phyloP scores from a whole-genome alignment of 768 basidiomycete species.

The Mycena belliarum region DNA sequence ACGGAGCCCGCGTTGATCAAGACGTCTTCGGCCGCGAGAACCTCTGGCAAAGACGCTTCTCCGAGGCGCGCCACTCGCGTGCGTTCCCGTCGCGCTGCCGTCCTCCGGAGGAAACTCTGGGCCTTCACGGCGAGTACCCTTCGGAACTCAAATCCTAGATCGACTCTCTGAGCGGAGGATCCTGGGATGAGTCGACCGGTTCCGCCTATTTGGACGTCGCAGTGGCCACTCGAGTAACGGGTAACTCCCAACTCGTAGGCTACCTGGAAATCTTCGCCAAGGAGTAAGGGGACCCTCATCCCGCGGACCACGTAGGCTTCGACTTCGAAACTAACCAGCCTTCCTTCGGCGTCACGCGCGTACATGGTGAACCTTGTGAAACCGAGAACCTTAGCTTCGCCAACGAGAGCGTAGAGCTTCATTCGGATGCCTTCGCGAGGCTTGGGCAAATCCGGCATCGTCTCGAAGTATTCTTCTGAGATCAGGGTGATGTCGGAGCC shows the following conservation, averaged over 20 bases:
- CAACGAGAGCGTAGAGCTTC: slow-evolving; percentile 4
- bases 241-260: slow-evolving; percentile 22
- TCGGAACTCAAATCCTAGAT: slow-evolving; percentile 6
- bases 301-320: slow-evolving; percentile 27
- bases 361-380: slow-evolving; percentile 18
- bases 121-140: neutral
- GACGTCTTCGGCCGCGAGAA: neutral
- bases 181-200: neutral
- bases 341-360: neutral
- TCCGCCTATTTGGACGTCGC: slow-evolving; percentile 1
- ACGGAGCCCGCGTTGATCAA: neutral
- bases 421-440: slow-evolving; percentile 8
- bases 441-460: neutral
- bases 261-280: slow-evolving; percentile 30
- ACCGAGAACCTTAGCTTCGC: slow-evolving; percentile 19
- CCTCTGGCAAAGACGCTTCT: neutral
- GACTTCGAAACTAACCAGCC: slow-evolving; percentile 6
- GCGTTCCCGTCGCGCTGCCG: neutral
- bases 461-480: slow-evolving; percentile 6
- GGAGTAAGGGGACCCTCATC: slow-evolving; percentile 28
- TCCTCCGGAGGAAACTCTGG: neutral
- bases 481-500: slow-evolving; percentile 4
- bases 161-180: slow-evolving; percentile 4
- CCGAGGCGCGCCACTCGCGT: neutral
- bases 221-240: slow-evolving; percentile 5